These are phyloP conservation scores for Carex pumila DNA, from an alignment of 176 grass and related monocot genomes.

Conservation along the genomic window DNA sequence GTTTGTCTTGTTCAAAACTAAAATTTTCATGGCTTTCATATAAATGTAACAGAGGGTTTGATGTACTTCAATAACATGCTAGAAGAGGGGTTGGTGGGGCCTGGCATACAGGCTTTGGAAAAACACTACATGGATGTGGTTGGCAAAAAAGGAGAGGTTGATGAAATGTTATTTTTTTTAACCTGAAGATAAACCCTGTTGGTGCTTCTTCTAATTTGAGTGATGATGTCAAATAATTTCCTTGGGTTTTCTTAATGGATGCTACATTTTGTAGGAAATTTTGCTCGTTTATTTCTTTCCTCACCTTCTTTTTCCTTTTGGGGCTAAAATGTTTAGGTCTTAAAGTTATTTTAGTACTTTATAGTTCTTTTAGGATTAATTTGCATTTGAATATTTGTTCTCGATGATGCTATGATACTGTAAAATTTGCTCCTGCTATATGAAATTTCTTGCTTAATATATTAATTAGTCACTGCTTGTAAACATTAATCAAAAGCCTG, in stretches of 20 bases:
- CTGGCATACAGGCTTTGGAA: conserved; percentile 60
- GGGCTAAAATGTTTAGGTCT: no score
- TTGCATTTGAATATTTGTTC: no score
- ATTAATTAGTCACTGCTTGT: no score
- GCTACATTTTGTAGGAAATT: not conserved
- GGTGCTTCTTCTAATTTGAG: conserved; percentile 25
- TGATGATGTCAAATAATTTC: not conserved
- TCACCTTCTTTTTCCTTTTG: conserved; percentile 8
- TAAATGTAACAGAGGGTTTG: conserved; percentile 55
- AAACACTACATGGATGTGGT: conserved; percentile 39
- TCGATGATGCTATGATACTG: no score
- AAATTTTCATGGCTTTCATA: not conserved
- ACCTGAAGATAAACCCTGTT: conserved; percentile 31
- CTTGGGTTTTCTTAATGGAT: not conserved
- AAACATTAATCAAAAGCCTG: no score
- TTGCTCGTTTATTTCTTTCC: not conserved
- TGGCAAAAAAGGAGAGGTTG: conserved; percentile 43
- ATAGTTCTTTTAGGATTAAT: no score
- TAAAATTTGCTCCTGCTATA: no score
- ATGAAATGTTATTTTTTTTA: conserved; percentile 61
- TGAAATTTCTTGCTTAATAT: no score
- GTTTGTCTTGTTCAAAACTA: not conserved
- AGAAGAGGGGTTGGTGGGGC: conserved; percentile 43
- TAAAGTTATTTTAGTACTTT: no score
- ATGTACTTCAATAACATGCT: conserved; percentile 68